Conservation (phyloP, 495 filamentous ascomycete genomes). For the Aspergillus nidulans region DNA sequence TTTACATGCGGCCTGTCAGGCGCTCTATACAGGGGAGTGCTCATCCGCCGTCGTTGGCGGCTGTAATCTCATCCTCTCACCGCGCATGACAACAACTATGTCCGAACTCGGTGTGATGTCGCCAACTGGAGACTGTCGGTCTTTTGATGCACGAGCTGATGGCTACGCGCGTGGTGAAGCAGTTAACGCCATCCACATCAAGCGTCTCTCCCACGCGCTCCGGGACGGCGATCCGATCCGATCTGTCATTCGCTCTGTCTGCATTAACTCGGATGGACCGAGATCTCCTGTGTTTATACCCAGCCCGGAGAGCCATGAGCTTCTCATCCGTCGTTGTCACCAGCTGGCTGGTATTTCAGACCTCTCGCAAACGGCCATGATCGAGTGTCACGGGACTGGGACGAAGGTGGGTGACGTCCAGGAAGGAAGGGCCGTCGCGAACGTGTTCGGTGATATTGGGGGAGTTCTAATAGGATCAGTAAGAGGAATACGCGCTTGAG, state of each 20-base stretch:
- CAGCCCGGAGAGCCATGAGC: constrained; percentile 24
- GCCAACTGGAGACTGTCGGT: constrained; percentile 40
- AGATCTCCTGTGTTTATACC: constrained; percentile 23
- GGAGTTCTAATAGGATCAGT: constrained; percentile 7
- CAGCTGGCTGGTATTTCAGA: constrained; percentile 23
- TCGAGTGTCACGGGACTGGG: constrained; percentile 33
- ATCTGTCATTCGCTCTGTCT: constrained; percentile 31
- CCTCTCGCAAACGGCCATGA: constrained; percentile 20
- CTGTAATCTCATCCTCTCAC: background rate
- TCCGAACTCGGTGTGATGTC: constrained; percentile 21
- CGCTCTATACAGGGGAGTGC: background rate
- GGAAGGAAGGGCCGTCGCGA: constrained; percentile 42
- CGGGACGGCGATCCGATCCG: constrained; percentile 33
- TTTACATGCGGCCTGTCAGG: background rate
- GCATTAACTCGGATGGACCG: constrained; percentile 32
- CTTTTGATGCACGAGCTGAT: constrained; percentile 56
- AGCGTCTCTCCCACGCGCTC: constrained; percentile 26
- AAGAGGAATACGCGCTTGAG: background rate
- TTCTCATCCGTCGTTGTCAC: constrained; percentile 35
- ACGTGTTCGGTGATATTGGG: constrained; percentile 28
- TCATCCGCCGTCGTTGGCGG: background rate
- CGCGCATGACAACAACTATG: background rate
- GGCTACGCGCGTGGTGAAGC: constrained; percentile 62
- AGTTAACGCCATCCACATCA: constrained; percentile 33
- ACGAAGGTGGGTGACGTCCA: constrained; percentile 36